A percentile compares a stretch with the other conserved stretches of the same genome.
Evolutionary conservation across 2,329 filamentous ascomycete species (phyloP).

Genomic region (Lasiodiplodia theobromae): DNA sequence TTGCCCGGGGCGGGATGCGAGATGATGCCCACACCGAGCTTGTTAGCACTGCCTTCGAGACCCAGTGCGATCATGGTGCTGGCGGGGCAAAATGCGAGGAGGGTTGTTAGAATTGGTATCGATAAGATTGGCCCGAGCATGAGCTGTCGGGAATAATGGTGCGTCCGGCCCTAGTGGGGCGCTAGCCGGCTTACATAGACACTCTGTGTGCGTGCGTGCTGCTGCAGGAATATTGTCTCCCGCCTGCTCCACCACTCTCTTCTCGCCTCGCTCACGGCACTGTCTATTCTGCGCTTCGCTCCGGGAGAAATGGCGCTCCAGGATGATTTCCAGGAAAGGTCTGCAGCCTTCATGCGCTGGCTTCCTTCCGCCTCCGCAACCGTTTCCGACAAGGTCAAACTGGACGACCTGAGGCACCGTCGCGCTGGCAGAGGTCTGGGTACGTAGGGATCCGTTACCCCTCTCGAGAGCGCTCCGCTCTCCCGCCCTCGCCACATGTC

Average conservation of each 20-base stretch:
- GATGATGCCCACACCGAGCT: constrained; percentile 93
- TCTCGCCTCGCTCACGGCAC: not conserved
- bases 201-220: constrained; percentile 7
- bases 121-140: constrained; percentile 4
- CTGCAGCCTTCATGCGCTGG: constrained; percentile 64
- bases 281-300: not conserved
- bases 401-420: constrained; percentile 64
- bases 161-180: constrained; percentile 14
- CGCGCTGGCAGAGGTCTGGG: constrained; percentile 69
- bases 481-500: not conserved
- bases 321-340: constrained; percentile 51
- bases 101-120: not conserved
- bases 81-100: not conserved
- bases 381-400: constrained; percentile 64
- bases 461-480: constrained; percentile 7
- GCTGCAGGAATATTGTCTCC: constrained; percentile 24
- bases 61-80: constrained; percentile 70
- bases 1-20: constrained; percentile 67
- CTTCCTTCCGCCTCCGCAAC: constrained; percentile 60
- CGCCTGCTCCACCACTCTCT: constrained; percentile 7
- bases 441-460: constrained; percentile 50
- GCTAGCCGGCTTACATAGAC: constrained; percentile 17
- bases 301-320: constrained; percentile 14
- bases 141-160: constrained; percentile 3
- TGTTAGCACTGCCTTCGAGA: constrained; percentile 95